phyloP scores from a whole-genome alignment of 2,329 filamentous ascomycete genomes.

The Ophiocordyceps camponoti-rufipedis region DNA sequence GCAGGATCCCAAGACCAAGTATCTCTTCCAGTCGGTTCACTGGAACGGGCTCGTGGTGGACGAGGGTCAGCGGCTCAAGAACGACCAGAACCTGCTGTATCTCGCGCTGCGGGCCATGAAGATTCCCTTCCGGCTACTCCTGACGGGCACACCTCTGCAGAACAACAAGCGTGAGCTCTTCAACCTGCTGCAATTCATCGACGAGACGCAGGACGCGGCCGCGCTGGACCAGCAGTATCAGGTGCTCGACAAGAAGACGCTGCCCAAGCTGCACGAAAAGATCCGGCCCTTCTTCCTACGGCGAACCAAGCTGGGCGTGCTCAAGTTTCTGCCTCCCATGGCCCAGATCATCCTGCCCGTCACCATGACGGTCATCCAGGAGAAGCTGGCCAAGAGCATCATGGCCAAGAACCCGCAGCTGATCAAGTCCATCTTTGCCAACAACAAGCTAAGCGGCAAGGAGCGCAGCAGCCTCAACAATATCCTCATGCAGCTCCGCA shows the following conservation, averaged over 20 bases:
- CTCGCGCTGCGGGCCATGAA: constrained; percentile 52
- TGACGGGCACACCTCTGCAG: constrained; percentile 85
- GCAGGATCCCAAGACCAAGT: constrained; percentile 48
- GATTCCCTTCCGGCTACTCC: constrained; percentile 65
- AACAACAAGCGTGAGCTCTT: constrained; percentile 93
- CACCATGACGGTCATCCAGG: constrained; percentile 87
- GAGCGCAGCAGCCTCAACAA: constrained; percentile 79
- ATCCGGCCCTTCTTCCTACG: constrained; percentile 56
- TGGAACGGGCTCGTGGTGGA: constrained; percentile 88
- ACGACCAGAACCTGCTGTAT: constrained; percentile 74
- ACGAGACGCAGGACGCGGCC: constrained; percentile 50
- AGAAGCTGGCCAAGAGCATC: constrained; percentile 87
- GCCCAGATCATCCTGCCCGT: constrained; percentile 88
- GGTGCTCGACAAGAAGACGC: constrained; percentile 66
- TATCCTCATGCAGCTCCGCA: constrained; percentile 85
- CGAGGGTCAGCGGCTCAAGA: constrained; percentile 90
- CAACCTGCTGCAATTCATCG: constrained; percentile 90
- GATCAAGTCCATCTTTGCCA: constrained; percentile 70
- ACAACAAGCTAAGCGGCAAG: constrained; percentile 43
- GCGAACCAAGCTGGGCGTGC: constrained; percentile 75
- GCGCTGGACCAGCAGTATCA: constrained; percentile 57
- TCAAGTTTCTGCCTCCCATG: constrained; percentile 85
- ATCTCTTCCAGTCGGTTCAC: constrained; percentile 49
- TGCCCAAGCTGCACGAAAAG: constrained; percentile 62
- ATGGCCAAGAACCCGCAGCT: constrained; percentile 78